Conservation (phyloP, 2,329 filamentous ascomycete genomes). For the Fonsecaea pugnacius region DNA sequence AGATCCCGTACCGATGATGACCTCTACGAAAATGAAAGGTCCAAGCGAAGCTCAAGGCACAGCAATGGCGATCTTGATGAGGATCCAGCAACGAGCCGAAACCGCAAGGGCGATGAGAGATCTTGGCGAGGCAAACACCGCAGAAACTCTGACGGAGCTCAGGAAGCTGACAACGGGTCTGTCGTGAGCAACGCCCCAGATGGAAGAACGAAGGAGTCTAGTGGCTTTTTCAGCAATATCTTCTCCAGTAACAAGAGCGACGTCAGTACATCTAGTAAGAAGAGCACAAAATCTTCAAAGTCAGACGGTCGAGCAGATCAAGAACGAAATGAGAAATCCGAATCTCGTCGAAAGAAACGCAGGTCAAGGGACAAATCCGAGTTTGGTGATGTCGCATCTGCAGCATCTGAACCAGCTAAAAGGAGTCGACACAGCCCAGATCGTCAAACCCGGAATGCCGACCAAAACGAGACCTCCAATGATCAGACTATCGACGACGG, state of each 20-base stretch:
- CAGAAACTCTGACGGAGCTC: constrained; percentile 36
- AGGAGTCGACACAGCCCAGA: constrained; percentile 22
- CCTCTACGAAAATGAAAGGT: constrained; percentile 38
- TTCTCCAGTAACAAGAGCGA: constrained; percentile 40
- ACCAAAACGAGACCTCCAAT: constrained; percentile 44
- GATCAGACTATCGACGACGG: constrained; percentile 36
- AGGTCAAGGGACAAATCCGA: constrained; percentile 29
- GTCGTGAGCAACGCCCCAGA: constrained; percentile 21
- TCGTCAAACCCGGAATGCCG: constrained; percentile 21
- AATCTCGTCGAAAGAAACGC: constrained; percentile 42
- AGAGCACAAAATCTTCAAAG: constrained; percentile 41
- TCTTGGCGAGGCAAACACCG: constrained; percentile 42
- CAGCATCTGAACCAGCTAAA: constrained; percentile 19
- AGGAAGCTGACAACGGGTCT: constrained; percentile 29
- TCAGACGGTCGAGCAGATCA: constrained; percentile 46
- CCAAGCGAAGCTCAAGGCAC: constrained; percentile 42
- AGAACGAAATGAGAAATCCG: constrained; percentile 45
- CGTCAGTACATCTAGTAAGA: constrained; percentile 36
- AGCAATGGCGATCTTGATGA: constrained; percentile 44
- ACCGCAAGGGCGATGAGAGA: constrained; percentile 41
- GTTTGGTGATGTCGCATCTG: constrained; percentile 21
- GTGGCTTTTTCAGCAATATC: constrained; percentile 45
- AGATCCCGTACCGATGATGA: constrained; percentile 33
- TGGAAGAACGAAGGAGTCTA: constrained; percentile 40
- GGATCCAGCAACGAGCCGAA: constrained; percentile 43